These are phyloP conservation scores for Rhizophagus clarus DNA, from an alignment of 192 early-diverging fungal species.

Conservation along the genomic window DNA sequence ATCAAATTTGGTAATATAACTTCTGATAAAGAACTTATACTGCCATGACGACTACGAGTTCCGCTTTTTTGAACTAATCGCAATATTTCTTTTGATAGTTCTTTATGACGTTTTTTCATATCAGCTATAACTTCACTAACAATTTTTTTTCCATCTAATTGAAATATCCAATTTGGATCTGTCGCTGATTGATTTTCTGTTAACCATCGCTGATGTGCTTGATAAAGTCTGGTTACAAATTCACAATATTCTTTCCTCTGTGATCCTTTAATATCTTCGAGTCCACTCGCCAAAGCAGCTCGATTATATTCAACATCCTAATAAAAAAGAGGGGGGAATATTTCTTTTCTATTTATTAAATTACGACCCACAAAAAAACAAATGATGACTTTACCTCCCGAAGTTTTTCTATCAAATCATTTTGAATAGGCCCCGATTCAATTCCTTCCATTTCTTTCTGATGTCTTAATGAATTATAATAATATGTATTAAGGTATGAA, in stretches of 20 bases:
- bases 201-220: conserved; percentile 7
- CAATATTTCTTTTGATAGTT: conserved; percentile 15
- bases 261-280: conserved; percentile 48
- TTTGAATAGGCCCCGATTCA: neutral
- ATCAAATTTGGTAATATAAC: conserved; percentile 14
- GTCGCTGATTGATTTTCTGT: neutral
- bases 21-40: conserved; percentile 23
- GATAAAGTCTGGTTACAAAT: conserved; percentile 55
- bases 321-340: too few relatives aligned
- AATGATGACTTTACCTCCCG: neutral
- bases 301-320: conserved; percentile 51
- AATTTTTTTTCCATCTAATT: conserved; percentile 56
- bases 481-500: neutral
- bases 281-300: conserved; percentile 52
- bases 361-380: neutral
- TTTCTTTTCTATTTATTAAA: too few relatives aligned
- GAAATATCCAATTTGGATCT: neutral
- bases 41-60: conserved; percentile 21
- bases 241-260: conserved; percentile 60
- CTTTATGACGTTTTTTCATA: conserved; percentile 32
- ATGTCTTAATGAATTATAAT: neutral
- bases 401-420: neutral
- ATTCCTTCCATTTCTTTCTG: neutral
- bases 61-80: neutral
- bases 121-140: conserved; percentile 47